These are phyloP conservation scores for Leishmania martiniquensis DNA, from an alignment of 208 protist species.

Conservation along the genomic window DNA sequence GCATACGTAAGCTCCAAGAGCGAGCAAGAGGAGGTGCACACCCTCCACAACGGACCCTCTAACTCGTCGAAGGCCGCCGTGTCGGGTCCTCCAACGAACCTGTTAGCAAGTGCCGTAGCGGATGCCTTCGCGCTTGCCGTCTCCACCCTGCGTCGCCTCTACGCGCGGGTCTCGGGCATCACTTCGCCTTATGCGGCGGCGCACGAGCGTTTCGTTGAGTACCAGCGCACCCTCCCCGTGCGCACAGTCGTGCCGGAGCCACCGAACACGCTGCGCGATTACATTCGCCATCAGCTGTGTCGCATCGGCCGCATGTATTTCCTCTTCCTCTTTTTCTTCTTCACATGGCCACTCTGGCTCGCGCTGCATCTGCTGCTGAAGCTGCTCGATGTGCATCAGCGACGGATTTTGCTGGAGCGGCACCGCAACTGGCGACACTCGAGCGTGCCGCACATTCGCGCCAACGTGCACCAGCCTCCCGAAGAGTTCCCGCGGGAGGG, in stretches of 20 bases:
- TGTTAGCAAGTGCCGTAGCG: background rate
- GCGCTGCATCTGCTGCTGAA: constrained; percentile 54
- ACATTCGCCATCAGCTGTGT: constrained; percentile 31
- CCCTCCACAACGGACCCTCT: background rate
- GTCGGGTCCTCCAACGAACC: background rate
- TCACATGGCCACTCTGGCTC: constrained; percentile 45
- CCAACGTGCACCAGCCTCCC: constrained; percentile 34
- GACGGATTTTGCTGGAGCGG: constrained; percentile 39
- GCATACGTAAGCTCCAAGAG: background rate
- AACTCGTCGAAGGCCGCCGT: background rate
- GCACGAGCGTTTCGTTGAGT: constrained; percentile 43
- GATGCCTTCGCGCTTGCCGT: background rate
- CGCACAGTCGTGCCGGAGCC: constrained; percentile 69
- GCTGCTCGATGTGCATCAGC: constrained; percentile 54
- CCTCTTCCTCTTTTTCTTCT: constrained; percentile 39
- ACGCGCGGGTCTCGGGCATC: constrained; percentile 5
- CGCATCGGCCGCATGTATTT: constrained; percentile 7
- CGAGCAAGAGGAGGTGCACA: background rate
- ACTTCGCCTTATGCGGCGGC: constrained; percentile 28
- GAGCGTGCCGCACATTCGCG: constrained; percentile 67
- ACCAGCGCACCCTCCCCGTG: constrained; percentile 56
- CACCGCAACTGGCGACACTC: constrained; percentile 49
- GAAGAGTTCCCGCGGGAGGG: constrained; percentile 53
- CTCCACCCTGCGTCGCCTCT: background rate
- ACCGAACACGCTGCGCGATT: constrained; percentile 54